Percentiles rank a stretch among this genome's conserved stretches.
These are phyloP conservation scores for Paramecium sexaurelia DNA, from an alignment of 73 alveolate species.

Conservation along the genomic window DNA sequence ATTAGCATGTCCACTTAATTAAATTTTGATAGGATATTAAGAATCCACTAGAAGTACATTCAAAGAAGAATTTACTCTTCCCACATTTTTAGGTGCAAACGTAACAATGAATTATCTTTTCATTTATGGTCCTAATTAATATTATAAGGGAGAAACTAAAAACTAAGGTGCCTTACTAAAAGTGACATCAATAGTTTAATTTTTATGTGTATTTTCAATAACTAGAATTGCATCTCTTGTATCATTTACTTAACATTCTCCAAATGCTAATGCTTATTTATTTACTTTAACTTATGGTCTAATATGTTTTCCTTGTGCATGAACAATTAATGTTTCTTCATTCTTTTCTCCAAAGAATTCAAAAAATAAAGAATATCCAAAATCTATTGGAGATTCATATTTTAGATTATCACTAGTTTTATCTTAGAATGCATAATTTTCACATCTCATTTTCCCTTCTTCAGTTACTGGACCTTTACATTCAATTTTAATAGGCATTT, in stretches of 20 bases:
- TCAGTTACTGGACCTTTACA: background rate
- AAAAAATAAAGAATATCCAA: slow-evolving; percentile 58
- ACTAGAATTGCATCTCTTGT: slow-evolving; percentile 55
- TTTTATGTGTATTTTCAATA: slow-evolving; percentile 61
- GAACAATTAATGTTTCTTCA: slow-evolving; percentile 52
- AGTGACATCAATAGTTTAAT: slow-evolving; percentile 22
- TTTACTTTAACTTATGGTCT: slow-evolving; percentile 57
- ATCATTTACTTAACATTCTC: slow-evolving; percentile 63
- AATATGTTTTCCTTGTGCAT: slow-evolving; percentile 30
- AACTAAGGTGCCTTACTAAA: slow-evolving; percentile 56
- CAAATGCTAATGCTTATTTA: slow-evolving; percentile 57
- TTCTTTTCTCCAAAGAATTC: slow-evolving; percentile 61
- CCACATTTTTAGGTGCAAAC: slow-evolving; percentile 64
- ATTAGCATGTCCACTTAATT: slow-evolving; percentile 51
- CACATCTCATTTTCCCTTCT: background rate
- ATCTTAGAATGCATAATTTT: slow-evolving; percentile 31
- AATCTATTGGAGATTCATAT: slow-evolving; percentile 37
- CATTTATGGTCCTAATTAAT: slow-evolving; percentile 6
- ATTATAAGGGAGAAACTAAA: slow-evolving; percentile 50
- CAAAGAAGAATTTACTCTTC: slow-evolving; percentile 47
- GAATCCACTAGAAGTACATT: slow-evolving; percentile 17
- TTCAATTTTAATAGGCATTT: slow-evolving; percentile 39
- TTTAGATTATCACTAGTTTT: background rate
- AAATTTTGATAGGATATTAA: slow-evolving; percentile 38
- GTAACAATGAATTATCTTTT: slow-evolving; percentile 46